phyloP scores from a whole-genome alignment of 805 yeast genomes.

The Schwanniomyces sp. region DNA sequence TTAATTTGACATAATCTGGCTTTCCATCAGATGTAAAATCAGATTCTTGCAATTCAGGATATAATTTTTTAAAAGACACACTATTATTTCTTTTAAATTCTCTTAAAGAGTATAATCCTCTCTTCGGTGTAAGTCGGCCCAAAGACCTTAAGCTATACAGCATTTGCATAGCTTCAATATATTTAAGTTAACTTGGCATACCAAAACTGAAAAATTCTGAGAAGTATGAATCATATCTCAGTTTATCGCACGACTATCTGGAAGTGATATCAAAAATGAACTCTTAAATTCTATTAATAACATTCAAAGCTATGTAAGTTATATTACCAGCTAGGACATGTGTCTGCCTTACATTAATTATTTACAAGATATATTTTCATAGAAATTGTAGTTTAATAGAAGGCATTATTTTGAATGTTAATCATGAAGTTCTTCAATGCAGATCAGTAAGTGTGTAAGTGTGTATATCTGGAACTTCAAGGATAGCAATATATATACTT shows the following conservation, averaged over 20 bases:
- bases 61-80: conserved; percentile 20
- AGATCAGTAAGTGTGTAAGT: too few relatives aligned
- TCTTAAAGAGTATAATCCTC: background rate
- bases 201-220: background rate
- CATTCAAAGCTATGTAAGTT: too few relatives aligned
- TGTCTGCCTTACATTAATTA: too few relatives aligned
- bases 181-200: background rate
- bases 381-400: too few relatives aligned
- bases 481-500: too few relatives aligned
- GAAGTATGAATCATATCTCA: background rate
- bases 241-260: background rate
- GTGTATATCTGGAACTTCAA: too few relatives aligned
- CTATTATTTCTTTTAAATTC: background rate
- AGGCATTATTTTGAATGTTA: too few relatives aligned
- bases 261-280: background rate
- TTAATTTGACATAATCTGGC: conserved; percentile 93
- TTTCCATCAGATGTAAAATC: conserved; percentile 61
- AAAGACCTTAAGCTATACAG: background rate
- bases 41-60: conserved; percentile 46
- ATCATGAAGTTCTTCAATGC: too few relatives aligned
- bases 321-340: too few relatives aligned
- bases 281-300: too few relatives aligned
- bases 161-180: background rate
- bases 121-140: background rate
- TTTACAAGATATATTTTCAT: too few relatives aligned